phyloP scores from a whole-genome alignment of 1,284 basidiomycete species.

The Albatrellus sp. region DNA sequence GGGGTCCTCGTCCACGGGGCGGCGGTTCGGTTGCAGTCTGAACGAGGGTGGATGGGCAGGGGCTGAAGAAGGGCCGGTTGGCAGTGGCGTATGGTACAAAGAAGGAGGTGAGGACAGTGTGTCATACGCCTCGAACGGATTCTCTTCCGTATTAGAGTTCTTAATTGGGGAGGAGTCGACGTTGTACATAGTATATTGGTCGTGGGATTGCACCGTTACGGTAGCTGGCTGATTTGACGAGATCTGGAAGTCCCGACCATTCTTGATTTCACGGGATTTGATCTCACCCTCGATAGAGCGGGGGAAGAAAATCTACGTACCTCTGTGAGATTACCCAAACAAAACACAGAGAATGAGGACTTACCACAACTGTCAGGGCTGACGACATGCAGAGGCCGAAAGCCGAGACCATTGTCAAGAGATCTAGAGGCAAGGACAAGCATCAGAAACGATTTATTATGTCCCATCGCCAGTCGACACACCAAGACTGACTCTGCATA shows the following conservation, averaged over 20 bases:
- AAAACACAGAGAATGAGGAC: conserved; percentile 15
- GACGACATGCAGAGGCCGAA: conserved; percentile 57
- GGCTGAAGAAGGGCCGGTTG: background rate
- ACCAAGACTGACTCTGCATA: conserved; percentile 5
- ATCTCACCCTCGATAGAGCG: conserved; percentile 51
- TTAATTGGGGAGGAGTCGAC: background rate
- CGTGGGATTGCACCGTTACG: background rate
- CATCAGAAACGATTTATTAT: background rate
- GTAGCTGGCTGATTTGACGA: background rate
- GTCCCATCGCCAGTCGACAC: background rate
- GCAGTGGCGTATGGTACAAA: too few species aligned
- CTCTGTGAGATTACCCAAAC: background rate
- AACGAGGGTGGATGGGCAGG: background rate
- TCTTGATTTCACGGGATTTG: background rate
- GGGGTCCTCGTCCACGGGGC: background rate
- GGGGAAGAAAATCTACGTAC: conserved; percentile 61
- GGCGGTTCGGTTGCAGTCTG: conserved; percentile 6
- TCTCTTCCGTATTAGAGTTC: background rate
- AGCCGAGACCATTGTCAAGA: conserved; percentile 42
- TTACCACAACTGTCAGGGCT: conserved; percentile 58
- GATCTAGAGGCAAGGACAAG: conserved; percentile 31
- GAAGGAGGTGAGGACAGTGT: background rate
- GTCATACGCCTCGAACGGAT: background rate
- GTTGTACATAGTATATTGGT: background rate
- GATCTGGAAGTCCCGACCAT: conserved; percentile 1